A percentile compares a stretch with the other conserved stretches of the same genome.
Conservation (phyloP, 768 basidiomycete genomes). For the Xerocomellus dryophilus region DNA sequence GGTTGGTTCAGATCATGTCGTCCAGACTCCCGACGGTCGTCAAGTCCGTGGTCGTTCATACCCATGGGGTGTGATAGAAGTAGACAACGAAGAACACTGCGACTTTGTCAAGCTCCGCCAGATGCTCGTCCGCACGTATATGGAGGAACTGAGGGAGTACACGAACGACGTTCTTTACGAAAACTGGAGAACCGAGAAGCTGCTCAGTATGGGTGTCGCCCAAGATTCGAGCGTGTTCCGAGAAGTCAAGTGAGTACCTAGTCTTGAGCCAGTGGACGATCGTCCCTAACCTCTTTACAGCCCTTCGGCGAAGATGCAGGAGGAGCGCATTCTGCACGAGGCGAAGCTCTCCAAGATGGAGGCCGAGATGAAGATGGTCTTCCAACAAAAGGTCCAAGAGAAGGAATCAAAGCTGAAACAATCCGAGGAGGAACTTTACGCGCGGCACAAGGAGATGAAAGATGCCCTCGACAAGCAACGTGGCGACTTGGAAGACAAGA, state of each 20-base stretch:
- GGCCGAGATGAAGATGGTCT: constrained; percentile 99
- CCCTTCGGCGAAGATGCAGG: constrained; percentile 93
- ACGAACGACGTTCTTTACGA: constrained; percentile 96
- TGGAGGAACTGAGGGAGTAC: constrained; percentile 98
- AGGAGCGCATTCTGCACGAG: constrained; percentile 95
- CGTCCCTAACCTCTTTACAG: constrained; percentile 41
- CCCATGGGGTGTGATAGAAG: constrained; percentile 99
- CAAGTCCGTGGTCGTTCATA: constrained; percentile 92
- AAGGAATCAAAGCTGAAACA: constrained; percentile 99
- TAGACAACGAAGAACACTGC: constrained; percentile 98
- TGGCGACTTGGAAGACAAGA: constrained; percentile 95
- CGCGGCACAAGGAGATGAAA: constrained; percentile 99
- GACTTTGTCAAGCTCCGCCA: constrained; percentile 99
- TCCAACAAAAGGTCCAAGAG: constrained; percentile 99
- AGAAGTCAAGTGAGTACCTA: constrained; percentile 86
- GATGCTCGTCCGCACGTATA: constrained; percentile 98
- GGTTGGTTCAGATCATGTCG: constrained; percentile 87
- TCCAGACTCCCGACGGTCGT: constrained; percentile 82
- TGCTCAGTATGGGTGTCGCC: constrained; percentile 95
- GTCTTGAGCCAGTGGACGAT: neutral
- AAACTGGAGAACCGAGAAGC: constrained; percentile 96
- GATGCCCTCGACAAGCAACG: constrained; percentile 98
- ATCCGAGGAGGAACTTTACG: constrained; percentile 97
- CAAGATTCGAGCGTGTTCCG: constrained; percentile 98
- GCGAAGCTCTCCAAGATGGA: constrained; percentile 99